A percentile compares a stretch with the other conserved stretches of the same genome.
Conservation (phyloP, 768 basidiomycete species). For the Rhodotorula taiwanensis region DNA sequence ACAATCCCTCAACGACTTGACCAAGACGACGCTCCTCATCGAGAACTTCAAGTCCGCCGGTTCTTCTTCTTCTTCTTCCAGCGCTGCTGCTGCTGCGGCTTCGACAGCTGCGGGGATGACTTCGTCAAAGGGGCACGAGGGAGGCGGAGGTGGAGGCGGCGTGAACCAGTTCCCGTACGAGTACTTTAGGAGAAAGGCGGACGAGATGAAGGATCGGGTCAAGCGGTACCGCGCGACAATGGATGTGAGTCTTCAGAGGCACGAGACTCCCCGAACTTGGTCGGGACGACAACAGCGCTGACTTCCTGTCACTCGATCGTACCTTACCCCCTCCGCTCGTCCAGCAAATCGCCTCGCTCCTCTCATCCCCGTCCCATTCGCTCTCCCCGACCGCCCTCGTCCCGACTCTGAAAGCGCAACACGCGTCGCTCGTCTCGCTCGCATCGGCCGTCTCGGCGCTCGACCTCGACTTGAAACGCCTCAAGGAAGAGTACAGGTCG, state of each 20-base stretch:
- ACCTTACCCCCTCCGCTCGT: neutral
- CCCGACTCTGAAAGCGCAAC: conserved; percentile 38
- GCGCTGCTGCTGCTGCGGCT: too few species aligned
- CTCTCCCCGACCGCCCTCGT: conserved; percentile 27
- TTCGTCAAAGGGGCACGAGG: too few species aligned
- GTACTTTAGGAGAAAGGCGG: conserved; percentile 36
- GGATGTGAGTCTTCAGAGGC: conserved; percentile 11
- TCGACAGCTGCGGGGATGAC: too few species aligned
- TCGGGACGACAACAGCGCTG: too few species aligned
- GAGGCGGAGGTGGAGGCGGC: conserved; percentile 1
- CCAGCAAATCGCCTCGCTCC: conserved; percentile 26
- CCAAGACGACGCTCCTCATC: conserved; percentile 24
- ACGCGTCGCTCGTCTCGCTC: conserved; percentile 34
- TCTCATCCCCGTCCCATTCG: neutral
- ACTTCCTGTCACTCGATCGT: too few species aligned
- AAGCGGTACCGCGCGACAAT: conserved; percentile 29
- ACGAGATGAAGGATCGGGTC: conserved; percentile 31
- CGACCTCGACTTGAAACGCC: conserved; percentile 24
- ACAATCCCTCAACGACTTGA: conserved; percentile 14
- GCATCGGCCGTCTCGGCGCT: conserved; percentile 28
- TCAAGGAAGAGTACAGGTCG: conserved; percentile 36
- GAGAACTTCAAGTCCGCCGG: conserved; percentile 26
- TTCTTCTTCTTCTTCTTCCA: too few species aligned
- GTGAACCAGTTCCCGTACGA: conserved; percentile 19
- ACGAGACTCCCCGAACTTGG: neutral